Percentiles rank a stretch among this genome's conserved stretches.
phyloP scores from a whole-genome alignment of 345 rosid genomes.

The Populus deltoides region DNA sequence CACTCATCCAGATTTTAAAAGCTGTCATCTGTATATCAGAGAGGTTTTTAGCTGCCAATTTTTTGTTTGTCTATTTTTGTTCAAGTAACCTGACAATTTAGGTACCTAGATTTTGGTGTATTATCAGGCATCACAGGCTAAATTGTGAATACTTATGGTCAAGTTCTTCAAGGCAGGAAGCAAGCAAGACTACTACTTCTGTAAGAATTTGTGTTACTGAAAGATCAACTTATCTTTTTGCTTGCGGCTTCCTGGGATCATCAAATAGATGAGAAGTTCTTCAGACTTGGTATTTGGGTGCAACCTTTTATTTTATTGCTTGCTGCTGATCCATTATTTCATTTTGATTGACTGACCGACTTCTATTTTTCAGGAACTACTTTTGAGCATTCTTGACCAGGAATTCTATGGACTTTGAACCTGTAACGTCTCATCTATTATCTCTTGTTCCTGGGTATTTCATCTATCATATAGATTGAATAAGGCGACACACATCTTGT shows the following conservation, averaged over 20 bases:
- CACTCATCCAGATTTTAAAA: neutral
- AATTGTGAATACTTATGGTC: conserved; percentile 11
- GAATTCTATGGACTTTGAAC: neutral
- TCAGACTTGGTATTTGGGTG: neutral
- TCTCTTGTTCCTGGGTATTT: neutral
- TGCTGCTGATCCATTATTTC: neutral
- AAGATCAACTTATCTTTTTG: neutral
- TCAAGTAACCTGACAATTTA: neutral
- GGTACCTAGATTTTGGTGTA: neutral
- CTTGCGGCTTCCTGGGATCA: neutral
- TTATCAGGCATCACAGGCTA: neutral
- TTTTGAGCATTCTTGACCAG: neutral
- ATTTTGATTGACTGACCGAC: neutral
- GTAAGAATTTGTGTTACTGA: neutral
- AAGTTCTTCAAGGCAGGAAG: conserved; percentile 5
- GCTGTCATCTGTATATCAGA: neutral
- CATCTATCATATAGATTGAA: neutral
- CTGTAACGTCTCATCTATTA: neutral
- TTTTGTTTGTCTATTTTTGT: neutral
- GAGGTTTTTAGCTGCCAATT: neutral
- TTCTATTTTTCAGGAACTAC: conserved; percentile 1
- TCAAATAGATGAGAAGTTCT: neutral
- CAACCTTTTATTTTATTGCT: neutral
- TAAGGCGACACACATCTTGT: neutral
- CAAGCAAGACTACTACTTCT: neutral